A percentile compares a stretch with the other conserved stretches of the same genome.
Conservation (phyloP, 257 asterid genomes). For the Nemophila menziesii region DNA sequence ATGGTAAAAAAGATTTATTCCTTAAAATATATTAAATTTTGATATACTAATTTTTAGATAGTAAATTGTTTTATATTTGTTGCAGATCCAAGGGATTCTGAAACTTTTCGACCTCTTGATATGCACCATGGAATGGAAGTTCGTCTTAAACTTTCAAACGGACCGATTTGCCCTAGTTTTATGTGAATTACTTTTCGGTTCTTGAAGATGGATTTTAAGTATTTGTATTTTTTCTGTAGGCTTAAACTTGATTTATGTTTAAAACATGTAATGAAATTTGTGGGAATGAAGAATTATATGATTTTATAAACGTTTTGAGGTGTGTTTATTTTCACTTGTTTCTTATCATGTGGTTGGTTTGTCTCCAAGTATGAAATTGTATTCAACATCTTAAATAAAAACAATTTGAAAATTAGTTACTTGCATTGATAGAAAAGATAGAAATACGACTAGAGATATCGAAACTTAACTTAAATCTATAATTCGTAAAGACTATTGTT, state of each 20-base stretch:
- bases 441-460: too few species aligned
- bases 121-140: constrained; percentile 96
- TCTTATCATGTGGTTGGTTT: too few species aligned
- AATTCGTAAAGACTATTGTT: too few species aligned
- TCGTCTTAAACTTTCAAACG: constrained; percentile 71
- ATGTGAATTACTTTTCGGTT: constrained; percentile 29
- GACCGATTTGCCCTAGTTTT: constrained; percentile 81
- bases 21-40: not conserved
- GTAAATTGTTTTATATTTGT: too few species aligned
- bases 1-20: constrained; percentile 59
- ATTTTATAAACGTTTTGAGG: too few species aligned
- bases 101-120: constrained; percentile 52
- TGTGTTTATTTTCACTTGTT: too few species aligned
- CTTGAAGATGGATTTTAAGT: not conserved
- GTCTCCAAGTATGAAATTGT: too few species aligned
- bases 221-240: not conserved
- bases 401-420: too few species aligned
- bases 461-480: too few species aligned
- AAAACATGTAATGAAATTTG: not conserved
- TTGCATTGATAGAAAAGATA: too few species aligned
- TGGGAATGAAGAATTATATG: not conserved
- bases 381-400: too few species aligned
- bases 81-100: constrained; percentile 93
- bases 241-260: not conserved
- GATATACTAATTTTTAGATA: too few species aligned